Conservation (phyloP, 768 basidiomycete genomes). For the Macrolepiota albuminosa region DNA sequence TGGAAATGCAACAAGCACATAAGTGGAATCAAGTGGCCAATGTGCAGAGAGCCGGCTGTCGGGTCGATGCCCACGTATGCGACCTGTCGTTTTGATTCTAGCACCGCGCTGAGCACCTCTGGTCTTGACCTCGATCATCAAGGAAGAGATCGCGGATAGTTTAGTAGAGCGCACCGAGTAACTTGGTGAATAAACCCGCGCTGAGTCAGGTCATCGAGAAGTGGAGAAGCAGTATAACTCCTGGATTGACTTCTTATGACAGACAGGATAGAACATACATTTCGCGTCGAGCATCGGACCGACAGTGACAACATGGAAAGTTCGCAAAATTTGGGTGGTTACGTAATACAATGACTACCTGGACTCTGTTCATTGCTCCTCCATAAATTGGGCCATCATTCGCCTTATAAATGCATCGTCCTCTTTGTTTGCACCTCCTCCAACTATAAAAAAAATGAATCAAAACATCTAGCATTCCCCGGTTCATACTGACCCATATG, state of each 20-base stretch:
- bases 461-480: neutral
- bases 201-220: slow-evolving; percentile 38
- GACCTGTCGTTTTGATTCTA: slow-evolving; percentile 38
- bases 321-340: slow-evolving; percentile 4
- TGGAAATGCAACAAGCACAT: slow-evolving; percentile 87
- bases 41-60: slow-evolving; percentile 84
- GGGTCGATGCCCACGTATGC: slow-evolving; percentile 93
- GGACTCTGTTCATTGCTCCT: slow-evolving; percentile 17
- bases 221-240: slow-evolving; percentile 7
- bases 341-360: slow-evolving; percentile 9
- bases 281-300: slow-evolving; percentile 5
- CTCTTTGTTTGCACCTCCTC: slow-evolving; percentile 33
- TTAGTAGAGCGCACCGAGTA: slow-evolving; percentile 29
- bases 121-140: slow-evolving; percentile 26
- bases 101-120: slow-evolving; percentile 32
- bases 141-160: neutral
- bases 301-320: slow-evolving; percentile 10
- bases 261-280: neutral
- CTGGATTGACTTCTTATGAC: slow-evolving; percentile 1
- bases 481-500: slow-evolving; percentile 40
- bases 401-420: slow-evolving; percentile 39
- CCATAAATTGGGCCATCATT: slow-evolving; percentile 42
- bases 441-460: slow-evolving; percentile 27
- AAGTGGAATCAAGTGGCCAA: slow-evolving; percentile 89
- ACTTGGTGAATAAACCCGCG: slow-evolving; percentile 47